phyloP scores from a whole-genome alignment of 2,329 filamentous ascomycete species.

The Cercospora sp. region DNA sequence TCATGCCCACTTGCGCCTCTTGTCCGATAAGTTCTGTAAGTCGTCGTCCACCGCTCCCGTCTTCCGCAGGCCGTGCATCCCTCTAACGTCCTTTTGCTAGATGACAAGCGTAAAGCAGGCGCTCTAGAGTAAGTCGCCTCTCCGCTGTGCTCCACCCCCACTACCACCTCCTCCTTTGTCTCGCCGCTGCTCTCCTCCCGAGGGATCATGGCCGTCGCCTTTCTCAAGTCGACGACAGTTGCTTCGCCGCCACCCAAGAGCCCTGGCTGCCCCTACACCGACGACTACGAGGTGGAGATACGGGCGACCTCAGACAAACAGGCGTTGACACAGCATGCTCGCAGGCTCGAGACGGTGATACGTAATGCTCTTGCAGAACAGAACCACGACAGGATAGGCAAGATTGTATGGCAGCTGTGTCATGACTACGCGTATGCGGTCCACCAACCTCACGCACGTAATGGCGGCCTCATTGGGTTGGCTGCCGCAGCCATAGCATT shows the following conservation, averaged over 20 bases:
- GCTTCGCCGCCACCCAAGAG: constrained; percentile 1
- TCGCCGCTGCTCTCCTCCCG: neutral
- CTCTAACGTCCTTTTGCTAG: constrained; percentile 1
- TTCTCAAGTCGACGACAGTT: constrained; percentile 5
- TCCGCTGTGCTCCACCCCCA: neutral
- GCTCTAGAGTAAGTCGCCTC: constrained; percentile 77
- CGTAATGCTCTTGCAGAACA: constrained; percentile 75
- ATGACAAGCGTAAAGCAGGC: constrained; percentile 95
- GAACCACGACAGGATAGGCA: constrained; percentile 77
- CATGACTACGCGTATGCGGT: constrained; percentile 98
- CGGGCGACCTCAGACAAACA: constrained; percentile 15
- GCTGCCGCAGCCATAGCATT: constrained; percentile 94
- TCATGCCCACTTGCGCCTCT: constrained; percentile 56
- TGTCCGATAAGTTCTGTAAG: constrained; percentile 87
- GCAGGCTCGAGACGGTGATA: constrained; percentile 84
- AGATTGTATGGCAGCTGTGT: constrained; percentile 92
- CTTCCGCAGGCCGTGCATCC: neutral
- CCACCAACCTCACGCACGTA: constrained; percentile 92
- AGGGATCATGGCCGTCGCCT: constrained; percentile 9
- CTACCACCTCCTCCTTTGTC: neutral
- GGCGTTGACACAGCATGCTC: constrained; percentile 22
- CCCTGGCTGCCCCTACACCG: constrained; percentile 18
- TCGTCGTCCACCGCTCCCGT: neutral
- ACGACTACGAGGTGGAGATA: constrained; percentile 24
- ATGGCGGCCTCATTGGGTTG: constrained; percentile 92